Evolutionary conservation across 495 filamentous ascomycete species (phyloP).

Genomic region (Poronia punctata): DNA sequence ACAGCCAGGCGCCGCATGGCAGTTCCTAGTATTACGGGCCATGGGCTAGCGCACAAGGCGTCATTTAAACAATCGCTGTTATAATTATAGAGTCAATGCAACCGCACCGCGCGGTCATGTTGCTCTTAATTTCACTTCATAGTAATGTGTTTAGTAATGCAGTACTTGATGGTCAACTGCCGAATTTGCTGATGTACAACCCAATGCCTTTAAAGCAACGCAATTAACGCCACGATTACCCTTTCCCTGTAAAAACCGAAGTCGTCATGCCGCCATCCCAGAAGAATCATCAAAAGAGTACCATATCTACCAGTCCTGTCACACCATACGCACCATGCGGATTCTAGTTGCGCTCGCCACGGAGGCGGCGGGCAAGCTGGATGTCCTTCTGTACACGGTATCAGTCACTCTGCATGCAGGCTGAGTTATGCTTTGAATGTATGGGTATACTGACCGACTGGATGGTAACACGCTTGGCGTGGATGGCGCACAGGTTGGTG

Average conservation of each 20-base stretch:
- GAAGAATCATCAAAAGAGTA: slow-evolving; percentile 20
- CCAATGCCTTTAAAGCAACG: slow-evolving; percentile 24
- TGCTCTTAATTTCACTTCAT: slow-evolving; percentile 11
- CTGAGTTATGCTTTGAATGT: not conserved
- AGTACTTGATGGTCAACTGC: slow-evolving; percentile 4
- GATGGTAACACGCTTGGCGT: slow-evolving; percentile 99
- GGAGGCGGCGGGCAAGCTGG: slow-evolving; percentile 92
- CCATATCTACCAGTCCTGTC: slow-evolving; percentile 16
- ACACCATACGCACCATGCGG: no score
- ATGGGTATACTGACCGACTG: slow-evolving; percentile 46
- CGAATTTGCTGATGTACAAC: slow-evolving; percentile 27
- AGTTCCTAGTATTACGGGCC: no score
- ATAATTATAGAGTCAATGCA: slow-evolving; percentile 5
- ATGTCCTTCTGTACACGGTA: slow-evolving; percentile 69
- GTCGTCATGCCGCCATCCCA: slow-evolving; percentile 29
- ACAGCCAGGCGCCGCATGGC: no score
- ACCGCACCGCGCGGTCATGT: not conserved
- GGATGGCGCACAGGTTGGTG: slow-evolving; percentile 99
- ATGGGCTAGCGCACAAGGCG: not conserved
- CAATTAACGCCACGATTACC: slow-evolving; percentile 38
- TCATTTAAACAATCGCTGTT: not conserved
- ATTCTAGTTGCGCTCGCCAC: slow-evolving; percentile 75
- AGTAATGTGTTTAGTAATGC: slow-evolving; percentile 19
- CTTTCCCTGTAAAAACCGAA: slow-evolving; percentile 25
- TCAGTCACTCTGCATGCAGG: slow-evolving; percentile 30